Base-by-base conservation (phyloP, 2,329 filamentous ascomycete species). In the Karstenula rhodostoma region DNA sequence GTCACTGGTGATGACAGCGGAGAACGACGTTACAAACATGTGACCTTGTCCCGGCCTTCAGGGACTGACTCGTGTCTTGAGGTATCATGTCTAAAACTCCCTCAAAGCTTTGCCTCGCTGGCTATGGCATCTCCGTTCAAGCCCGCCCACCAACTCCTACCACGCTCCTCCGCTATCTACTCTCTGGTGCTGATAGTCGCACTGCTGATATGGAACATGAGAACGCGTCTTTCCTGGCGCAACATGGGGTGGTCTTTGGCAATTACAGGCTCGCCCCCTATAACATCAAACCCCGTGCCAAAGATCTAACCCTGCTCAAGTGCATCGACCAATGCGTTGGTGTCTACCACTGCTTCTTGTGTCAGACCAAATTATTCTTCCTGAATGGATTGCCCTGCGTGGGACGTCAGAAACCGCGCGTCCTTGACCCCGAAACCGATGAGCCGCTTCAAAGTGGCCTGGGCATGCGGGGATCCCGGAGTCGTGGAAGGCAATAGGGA, bases 261-360 rank as follows among this genome's bases (percentile, higher is more conserved):
- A 3, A 40, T 40, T 15, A 15, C 35, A 44, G n/a, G 83, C 71
- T 87, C 85, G 42, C 80, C 77, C 70, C 87, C 84, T 58, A 82
- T 86, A 6, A 87, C 85, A 61, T 87, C 85, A 17, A 87, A 66
- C 0, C 84, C 85, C 0, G 81, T 83, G 1, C 83, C 81, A 23
- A 80, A 82, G 6, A 87, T 37, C 82, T 80, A 4, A 81, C 83
- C 0, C 78, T 76, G 4, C 85, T 79, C 3, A 87, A 73, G 6
- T 83, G 17, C 83, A 1, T 78, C 76, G 0, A 83, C 84, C 9
- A 87, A 74, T 1, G 84, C 84, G 3, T 78, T 77, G 58, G 87
- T 85, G 64, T 87, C 83, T 35, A 87, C 81, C 19, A 87, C 79
- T 40, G 13, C 35, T 2, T 40, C 35, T 6, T 12, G 35, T 9